Evolutionary conservation across 2,329 filamentous ascomycete species (phyloP).

Genomic region (Aspergillus unguis): DNA sequence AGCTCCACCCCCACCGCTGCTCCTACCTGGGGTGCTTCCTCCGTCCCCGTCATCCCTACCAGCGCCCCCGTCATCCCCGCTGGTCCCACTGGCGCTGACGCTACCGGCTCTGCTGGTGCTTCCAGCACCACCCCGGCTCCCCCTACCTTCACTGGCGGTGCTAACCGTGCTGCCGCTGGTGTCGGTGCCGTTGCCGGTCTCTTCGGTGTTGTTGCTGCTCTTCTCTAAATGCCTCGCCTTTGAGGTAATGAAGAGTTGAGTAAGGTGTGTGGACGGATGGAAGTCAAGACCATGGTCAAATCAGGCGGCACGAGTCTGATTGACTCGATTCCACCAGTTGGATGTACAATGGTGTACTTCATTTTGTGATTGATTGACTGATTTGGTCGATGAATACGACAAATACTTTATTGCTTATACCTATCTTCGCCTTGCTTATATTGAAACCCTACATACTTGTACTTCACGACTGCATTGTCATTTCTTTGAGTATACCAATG

Average conservation of each 20-base stretch:
- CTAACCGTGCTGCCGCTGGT: constrained; percentile 46
- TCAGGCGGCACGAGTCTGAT: background rate
- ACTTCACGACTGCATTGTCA: background rate
- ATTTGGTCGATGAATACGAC: constrained; percentile 12
- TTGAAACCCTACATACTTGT: background rate
- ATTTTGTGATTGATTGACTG: constrained; percentile 3
- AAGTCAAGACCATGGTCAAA: background rate
- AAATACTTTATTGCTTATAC: constrained; percentile 6
- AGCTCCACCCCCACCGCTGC: constrained; percentile 21
- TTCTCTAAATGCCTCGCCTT: constrained; percentile 37
- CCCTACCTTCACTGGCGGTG: constrained; percentile 50
- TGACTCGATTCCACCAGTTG: background rate
- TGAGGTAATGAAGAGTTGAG: background rate
- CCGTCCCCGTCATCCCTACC: constrained; percentile 16
- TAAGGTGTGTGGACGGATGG: background rate
- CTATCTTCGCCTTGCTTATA: constrained; percentile 3
- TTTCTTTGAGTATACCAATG: too few relatives aligned
- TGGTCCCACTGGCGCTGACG: constrained; percentile 6
- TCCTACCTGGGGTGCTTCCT: constrained; percentile 9
- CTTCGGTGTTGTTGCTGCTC: constrained; percentile 49
- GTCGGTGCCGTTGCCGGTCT: constrained; percentile 52
- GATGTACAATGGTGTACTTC: background rate
- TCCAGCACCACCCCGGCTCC: constrained; percentile 28
- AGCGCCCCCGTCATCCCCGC: constrained; percentile 14
- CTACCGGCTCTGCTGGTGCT: background rate